Base-by-base conservation (phyloP, 1,284 basidiomycete genomes). In the Marasmius tenuissimus region DNA sequence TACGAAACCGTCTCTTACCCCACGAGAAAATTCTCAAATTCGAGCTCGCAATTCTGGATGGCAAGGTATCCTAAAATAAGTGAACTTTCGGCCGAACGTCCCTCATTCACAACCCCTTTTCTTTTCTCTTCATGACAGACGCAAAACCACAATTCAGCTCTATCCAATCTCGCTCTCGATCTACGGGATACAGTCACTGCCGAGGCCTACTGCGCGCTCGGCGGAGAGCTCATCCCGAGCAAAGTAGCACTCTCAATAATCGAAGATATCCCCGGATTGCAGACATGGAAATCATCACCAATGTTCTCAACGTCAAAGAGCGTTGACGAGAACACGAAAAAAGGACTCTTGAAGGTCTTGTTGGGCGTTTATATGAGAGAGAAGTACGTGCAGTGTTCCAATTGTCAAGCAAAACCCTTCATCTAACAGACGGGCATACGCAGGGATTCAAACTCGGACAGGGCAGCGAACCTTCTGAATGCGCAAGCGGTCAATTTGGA, bases 351-450 rank as follows among this genome's bases (percentile, higher is more conserved):
- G 66, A 85, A 83, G 73, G 82, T 88, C 42, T 73, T 96, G 35
- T 72, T 96, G 61, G 86, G 91, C 70, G 89, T 95, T 9, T 94
- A 94, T 72, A 89, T 94, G 87, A 79, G 85, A 88, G 90, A 67
- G 61, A 86, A 79, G 33, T 62, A 57, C 45, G 57, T 53, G 27
- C 27, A 35, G 27, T 48, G 53, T 6, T 59, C 60, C 49, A 8
- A 7, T 48, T 39, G n/a, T 20, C 22, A 50, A 53, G 35, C 20
- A 16, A 65, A n/a, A 0, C 52, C 33, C 40, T 16, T 62, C 27
- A 49, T 42, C n/a, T 5, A n/a, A 50, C 34, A 11, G 18, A n/a
- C 16, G 1, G 40, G 37, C 47, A 56, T 52, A 40, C 64, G 51
- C 64, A 88, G 84, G 61, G 80, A 81, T 60, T 70, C 74, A 0